phyloP scores from a whole-genome alignment of 345 rosid genomes.

The Rhodomyrtus tomentosa region DNA sequence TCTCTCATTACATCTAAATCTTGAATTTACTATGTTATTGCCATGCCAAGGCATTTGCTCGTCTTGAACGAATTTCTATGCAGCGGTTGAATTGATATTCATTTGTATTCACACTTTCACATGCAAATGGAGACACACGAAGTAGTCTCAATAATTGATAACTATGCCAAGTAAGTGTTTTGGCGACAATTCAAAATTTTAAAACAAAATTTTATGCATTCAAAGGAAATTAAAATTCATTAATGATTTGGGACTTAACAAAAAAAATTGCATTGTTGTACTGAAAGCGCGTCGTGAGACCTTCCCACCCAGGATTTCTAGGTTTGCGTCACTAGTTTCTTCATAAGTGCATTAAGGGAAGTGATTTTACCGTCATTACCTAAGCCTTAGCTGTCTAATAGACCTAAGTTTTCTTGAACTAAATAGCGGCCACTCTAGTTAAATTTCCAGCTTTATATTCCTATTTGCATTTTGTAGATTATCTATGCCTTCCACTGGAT shows the following conservation, averaged over 20 bases:
- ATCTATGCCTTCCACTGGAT: background rate
- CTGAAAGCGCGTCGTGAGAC: background rate
- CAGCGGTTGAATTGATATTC: background rate
- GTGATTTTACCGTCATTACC: background rate
- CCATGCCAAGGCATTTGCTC: background rate
- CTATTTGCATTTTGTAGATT: background rate
- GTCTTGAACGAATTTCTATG: background rate
- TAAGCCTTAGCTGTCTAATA: background rate
- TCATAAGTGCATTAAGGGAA: background rate
- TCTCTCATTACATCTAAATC: background rate
- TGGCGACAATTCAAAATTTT: background rate
- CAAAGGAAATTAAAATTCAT: background rate
- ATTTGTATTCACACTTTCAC: background rate
- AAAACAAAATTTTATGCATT: background rate
- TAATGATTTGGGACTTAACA: background rate
- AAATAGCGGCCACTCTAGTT: background rate
- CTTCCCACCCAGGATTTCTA: background rate
- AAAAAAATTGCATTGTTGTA: background rate
- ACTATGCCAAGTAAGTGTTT: background rate
- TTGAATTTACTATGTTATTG: background rate
- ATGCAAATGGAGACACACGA: background rate
- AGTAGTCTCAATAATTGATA: background rate
- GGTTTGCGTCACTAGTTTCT: background rate
- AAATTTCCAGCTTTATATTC: background rate
- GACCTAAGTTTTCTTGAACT: background rate